Evolutionary conservation across 2,329 filamentous ascomycete species (phyloP), one percentile per base, ranked within the genome.

Genomic region (Orbilia brochopaga): DNA sequence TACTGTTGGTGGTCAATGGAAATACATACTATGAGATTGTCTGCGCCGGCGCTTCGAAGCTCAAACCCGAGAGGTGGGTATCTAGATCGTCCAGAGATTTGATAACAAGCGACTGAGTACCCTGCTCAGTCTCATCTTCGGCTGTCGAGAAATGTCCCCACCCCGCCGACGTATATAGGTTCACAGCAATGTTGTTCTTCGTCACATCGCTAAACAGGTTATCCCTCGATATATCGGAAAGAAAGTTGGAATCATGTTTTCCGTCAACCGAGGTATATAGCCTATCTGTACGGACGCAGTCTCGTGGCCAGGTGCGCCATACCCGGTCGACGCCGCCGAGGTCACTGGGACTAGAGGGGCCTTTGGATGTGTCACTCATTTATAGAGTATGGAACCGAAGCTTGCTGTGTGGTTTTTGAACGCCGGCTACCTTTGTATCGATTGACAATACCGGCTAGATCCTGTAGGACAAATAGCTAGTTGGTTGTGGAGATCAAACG

Each of bases 201-300:
- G 46, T n/a, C 1, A 17, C n/a, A 8, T 69, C 65, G 24, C 58
- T 59, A 23, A 69, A 69, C 1, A 69, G 65, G 2, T 54, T 44
- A 3, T 69, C 59, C 15, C 40, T 57, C 3, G 65, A 58, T 32
- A 69, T 63, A 6, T 57, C 24, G 0, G 65, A 69, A 15, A 69
- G 54, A 35, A 54, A 54, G 15, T 53, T 57, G 1, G 65, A 69
- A 27, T 69, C 65, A 15, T 69, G 65, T 19, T 62, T 63, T 53
- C 58, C 65, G 24, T 69, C 65, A 35, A 69, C 44, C 1, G 46
- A 35, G 13, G 65, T 69, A 27, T 69, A 69, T 8, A 69, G 54
- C n/a, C 65, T 51, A 15, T 69, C 65, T 3, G 62, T 51, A 35
- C 58, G 48, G 30, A 62, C 53, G 37, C 65, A 69, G 27, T 69